Conservation (phyloP, 495 filamentous ascomycete genomes). For the Durotheca rogersii region DNA sequence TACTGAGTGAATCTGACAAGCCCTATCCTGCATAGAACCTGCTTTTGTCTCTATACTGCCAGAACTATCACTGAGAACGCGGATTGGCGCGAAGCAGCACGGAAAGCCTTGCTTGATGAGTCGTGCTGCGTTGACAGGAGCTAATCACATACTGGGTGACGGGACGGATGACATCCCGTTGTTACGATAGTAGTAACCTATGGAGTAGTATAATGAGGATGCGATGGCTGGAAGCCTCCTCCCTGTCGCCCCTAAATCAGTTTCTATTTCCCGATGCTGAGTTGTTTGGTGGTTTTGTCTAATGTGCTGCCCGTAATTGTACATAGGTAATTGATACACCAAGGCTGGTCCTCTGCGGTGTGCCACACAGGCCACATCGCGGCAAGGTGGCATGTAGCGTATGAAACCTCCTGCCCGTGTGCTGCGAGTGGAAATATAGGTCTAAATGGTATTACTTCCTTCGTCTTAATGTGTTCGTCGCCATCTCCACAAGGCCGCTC, state of each 20-base stretch:
- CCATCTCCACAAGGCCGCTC: slow-evolving; percentile 87
- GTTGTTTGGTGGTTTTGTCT: slow-evolving; percentile 30
- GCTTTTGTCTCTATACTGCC: slow-evolving; percentile 31
- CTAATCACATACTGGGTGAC: too few relatives aligned
- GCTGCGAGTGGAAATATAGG: slow-evolving; percentile 16
- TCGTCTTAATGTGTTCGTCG: slow-evolving; percentile 83
- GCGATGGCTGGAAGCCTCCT: too few relatives aligned
- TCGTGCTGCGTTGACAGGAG: too few relatives aligned
- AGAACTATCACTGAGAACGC: slow-evolving; percentile 7
- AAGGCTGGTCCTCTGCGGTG: background rate
- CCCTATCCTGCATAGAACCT: slow-evolving; percentile 23
- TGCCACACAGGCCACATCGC: too few relatives aligned
- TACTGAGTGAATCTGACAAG: too few relatives aligned
- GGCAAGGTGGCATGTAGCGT: background rate
- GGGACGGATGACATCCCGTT: too few relatives aligned
- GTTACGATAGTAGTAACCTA: background rate
- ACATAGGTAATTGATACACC: slow-evolving; percentile 19
- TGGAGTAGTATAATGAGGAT: too few relatives aligned
- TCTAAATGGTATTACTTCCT: slow-evolving; percentile 62
- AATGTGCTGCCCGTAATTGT: slow-evolving; percentile 19
- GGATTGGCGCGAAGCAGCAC: slow-evolving; percentile 22
- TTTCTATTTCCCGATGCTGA: slow-evolving; percentile 13
- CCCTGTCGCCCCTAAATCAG: too few relatives aligned
- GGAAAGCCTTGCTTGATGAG: slow-evolving; percentile 8
- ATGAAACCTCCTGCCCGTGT: slow-evolving; percentile 2